Base-by-base conservation (phyloP, 2,329 filamentous ascomycete species). In the Hypoxylon sp. region DNA sequence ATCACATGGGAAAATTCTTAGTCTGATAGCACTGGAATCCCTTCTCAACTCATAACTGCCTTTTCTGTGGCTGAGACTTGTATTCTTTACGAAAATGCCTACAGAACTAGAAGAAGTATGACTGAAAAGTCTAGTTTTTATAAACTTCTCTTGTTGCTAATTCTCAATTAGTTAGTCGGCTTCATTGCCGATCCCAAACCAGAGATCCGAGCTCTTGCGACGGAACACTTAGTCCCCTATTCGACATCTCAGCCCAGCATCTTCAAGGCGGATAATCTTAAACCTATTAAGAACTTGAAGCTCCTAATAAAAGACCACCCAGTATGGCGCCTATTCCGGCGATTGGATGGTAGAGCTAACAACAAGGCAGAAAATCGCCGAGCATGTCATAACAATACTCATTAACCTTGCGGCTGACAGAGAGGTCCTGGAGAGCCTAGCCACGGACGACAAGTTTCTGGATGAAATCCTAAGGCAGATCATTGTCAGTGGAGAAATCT, bases 141-240 rank as follows among this genome's bases (percentile, higher is more conserved):
- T 19, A 48, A 11, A 17, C 7, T 54, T 29, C n/a, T 47, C 59
- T 27, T 27, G 56, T 48, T 62, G 55, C 67, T 70, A 24, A 62
- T 58, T 61, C 32, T 47, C n/a, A 48, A 27, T 31, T 74, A 97
- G 93, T 89, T 97, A 59, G 93, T 98, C 68, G 93, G 94, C 79
- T 98, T 98, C 81, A 92, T 98, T 66, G 92, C 93, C 80, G 92
- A 97, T 82, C 93, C 93, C 67, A 97, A 97, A 79, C 93, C 93
- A 46, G 92, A 97, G 79, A 93, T 98, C 71, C 90, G 96, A 74
- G 90, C 93, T 79, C 87, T 95, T 73, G 94, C 94, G 53, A 89
- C 91, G 59, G 94, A 97, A 80, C 92, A 97, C 74, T 86, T 98
- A 37, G 90, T 98, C 50, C 93, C 93, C 10, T 98, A 93, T 72